phyloP scores from a whole-genome alignment of 441 rosid species.

The Viola pubescens region DNA sequence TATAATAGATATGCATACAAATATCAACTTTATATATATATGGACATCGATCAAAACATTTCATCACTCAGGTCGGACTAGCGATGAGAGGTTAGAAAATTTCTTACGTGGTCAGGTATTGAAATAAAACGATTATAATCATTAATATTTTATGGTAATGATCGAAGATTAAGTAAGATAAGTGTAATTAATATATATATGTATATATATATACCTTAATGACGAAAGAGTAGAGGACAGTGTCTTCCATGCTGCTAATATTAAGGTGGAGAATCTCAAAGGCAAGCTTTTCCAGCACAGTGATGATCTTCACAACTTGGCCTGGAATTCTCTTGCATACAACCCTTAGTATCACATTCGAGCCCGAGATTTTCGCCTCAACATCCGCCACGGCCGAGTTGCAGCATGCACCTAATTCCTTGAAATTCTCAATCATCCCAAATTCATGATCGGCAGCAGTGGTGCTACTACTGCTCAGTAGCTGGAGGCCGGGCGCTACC shows the following conservation, averaged over 20 bases:
- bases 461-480: neutral
- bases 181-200: too few species aligned
- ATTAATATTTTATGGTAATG: too few species aligned
- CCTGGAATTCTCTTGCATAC: slow-evolving; percentile 47
- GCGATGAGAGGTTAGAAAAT: too few species aligned
- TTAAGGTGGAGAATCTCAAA: slow-evolving; percentile 77
- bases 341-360: slow-evolving; percentile 65
- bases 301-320: slow-evolving; percentile 61
- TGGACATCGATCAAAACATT: too few species aligned
- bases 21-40: too few species aligned
- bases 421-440: slow-evolving; percentile 24
- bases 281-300: slow-evolving; percentile 58
- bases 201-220: slow-evolving; percentile 47
- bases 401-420: slow-evolving; percentile 58
- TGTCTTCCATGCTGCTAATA: slow-evolving; percentile 89
- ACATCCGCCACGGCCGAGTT: slow-evolving; percentile 83
- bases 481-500: neutral
- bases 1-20: too few species aligned
- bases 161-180: too few species aligned
- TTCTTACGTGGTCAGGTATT: too few species aligned
- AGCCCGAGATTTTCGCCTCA: slow-evolving; percentile 82
- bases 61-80: too few species aligned
- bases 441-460: slow-evolving; percentile 5
- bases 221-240: slow-evolving; percentile 74
- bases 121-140: too few species aligned